These are phyloP conservation scores for Mortierella sp. DNA, from an alignment of 371 early-diverging fungal species.

Conservation along the genomic window DNA sequence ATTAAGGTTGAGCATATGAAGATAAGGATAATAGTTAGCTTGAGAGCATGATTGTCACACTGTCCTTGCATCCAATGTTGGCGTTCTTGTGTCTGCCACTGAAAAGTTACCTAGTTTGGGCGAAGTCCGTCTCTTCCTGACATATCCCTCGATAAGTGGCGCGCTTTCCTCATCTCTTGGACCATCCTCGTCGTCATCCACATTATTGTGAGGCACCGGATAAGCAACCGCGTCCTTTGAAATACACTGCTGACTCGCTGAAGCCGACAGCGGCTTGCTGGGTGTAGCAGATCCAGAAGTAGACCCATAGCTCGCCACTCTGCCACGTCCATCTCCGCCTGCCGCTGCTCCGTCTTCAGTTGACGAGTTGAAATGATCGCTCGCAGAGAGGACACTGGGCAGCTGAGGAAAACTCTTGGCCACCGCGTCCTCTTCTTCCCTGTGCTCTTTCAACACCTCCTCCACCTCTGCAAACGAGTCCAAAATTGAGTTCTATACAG, in stretches of 20 bases:
- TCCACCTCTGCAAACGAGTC: slow-evolving; percentile 54
- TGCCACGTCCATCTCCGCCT: background rate
- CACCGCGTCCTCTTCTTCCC: slow-evolving; percentile 31
- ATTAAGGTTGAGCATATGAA: background rate
- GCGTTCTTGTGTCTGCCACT: background rate
- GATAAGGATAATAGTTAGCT: background rate
- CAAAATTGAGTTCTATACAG: slow-evolving; percentile 32
- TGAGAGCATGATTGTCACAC: background rate
- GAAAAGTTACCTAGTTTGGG: slow-evolving; percentile 23
- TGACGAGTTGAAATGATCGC: background rate
- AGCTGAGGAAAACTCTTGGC: slow-evolving; percentile 5
- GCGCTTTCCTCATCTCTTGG: slow-evolving; percentile 21
- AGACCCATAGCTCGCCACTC: slow-evolving; percentile 25
- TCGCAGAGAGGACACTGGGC: background rate
- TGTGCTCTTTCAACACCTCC: slow-evolving; percentile 41
- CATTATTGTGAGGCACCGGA: background rate
- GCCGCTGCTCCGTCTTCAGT: background rate
- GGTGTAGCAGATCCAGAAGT: background rate
- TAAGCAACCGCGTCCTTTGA: background rate
- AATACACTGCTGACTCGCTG: background rate
- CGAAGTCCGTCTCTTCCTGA: slow-evolving; percentile 31
- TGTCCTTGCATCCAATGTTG: background rate
- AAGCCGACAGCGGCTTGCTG: background rate
- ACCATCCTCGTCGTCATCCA: background rate
- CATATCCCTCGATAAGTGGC: slow-evolving; percentile 28